Base-by-base conservation (phyloP, 1,284 basidiomycete genomes). In the Fomes fomentarius region DNA sequence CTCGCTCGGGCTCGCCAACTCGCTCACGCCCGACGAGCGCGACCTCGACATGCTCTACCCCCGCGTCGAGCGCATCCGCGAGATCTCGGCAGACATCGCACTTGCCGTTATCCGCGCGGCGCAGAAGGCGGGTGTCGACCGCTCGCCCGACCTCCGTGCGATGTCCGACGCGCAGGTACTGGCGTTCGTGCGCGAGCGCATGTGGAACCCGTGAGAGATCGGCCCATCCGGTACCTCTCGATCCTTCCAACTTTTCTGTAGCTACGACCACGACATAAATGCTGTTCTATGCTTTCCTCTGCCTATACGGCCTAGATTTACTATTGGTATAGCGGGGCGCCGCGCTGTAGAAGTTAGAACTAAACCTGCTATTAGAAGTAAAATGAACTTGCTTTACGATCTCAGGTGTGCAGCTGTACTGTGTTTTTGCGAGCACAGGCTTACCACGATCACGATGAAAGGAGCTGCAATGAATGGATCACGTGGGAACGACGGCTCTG, bases 51-150 rank as follows among this genome's bases (percentile, higher is more conserved):
- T 93, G 51, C 70, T 94, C 14, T 94, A 93, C 71, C 91, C 92
- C 46, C 82, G 82, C 49, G 76, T 93, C 58, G 82, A 87, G 61
- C 80, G 92, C 62, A 94, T 96, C 65, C 80, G 93, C 41, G 91
- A 94, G 63, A 94, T 96, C 65, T 91, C 89, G 61, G 84, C 82
- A 2, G 70, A 79, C 50, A 91, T 96, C 60, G 89, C 92, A 12
- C 72, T 75, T 48, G 76, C 81, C 40, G 92, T 95, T 50, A 88
- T 95, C 63, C 82, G 85, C 51, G 79, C 84, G 35, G 91, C 93
- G 30, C 92, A 95, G 70, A 80, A 82, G 63, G 87, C 83, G 54
- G 77, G 76, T 52, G 86, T 89, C 26, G 87, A 89, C 66, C 78
- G 76, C 35, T 78, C 80, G 34, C 59, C 67, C 4, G 76, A 78